Evolutionary conservation across 768 basidiomycete species (phyloP), one percentile per base, ranked within the genome.

Genomic region (Mycena galericulata): DNA sequence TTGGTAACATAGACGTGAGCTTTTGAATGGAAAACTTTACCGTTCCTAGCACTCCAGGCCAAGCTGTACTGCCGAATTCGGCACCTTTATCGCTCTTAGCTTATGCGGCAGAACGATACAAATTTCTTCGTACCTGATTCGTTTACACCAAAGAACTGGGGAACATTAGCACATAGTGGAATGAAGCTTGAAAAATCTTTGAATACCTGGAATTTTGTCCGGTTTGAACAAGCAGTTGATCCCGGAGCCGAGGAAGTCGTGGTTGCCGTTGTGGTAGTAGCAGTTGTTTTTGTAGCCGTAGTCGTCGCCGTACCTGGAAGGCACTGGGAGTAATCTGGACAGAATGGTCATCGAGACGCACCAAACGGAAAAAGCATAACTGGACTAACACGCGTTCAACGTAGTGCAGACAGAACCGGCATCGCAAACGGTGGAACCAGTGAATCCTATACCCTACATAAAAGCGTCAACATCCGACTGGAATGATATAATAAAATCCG

Each of bases 91-190:
- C 4, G 15, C 3, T 20, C 22, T 69, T 12, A 64, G 62, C 40
- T 20, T 12, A 18, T 34, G 29, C 3, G 55, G 18, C 24, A 18
- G 15, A n/a, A 11, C 6, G 46, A 14, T 15, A 18, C 26, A 41
- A 24, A 29, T 40, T 8, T 22, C 27, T n/a, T 20, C 14, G 41
- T 55, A 70, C 88, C 88, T 56, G 87, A 85, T 75, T 90, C 77
- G 77, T 88, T 89, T 47, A 89, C 88, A 76, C 89, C 89, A 68
- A 89, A 89, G 81, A 77, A 88, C 74, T 51, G 32, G 12, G 9
- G 29, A 15, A 12, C 3, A 45, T 40, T 15, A 51, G 49, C 12
- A 36, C 18, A 41, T 9, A 1, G n/a, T 36, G 24, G n/a, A 29
- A 51, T 32, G 17, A n/a, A n/a, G n/a, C 24, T 26, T 26, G 29